Evolutionary conservation across 192 early-diverging fungal genomes (phyloP), one percentile per base, ranked within the genome.

Genomic region (Mortierella antarctica): DNA sequence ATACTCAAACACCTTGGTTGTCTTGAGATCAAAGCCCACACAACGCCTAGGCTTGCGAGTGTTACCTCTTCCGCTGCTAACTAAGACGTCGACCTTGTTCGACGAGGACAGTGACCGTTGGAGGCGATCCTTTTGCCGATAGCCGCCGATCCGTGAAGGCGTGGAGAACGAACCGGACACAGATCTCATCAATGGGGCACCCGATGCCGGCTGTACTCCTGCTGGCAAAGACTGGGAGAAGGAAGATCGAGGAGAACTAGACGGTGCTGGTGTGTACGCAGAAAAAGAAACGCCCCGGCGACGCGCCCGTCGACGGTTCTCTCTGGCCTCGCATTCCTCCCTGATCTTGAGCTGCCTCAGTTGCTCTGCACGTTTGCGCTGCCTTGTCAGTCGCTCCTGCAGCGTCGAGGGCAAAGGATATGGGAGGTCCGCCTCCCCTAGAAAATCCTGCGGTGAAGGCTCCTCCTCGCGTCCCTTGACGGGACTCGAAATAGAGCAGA

Each of bases 301-400:
- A 5, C 76, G 63, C 5, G 54, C 23, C 52, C 47, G 12, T 14
- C 67, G 31, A 13, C 75, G 40, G n/a, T 62, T 71, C 47, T 80
- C 69, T 15, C 65, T 41, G 11, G 76, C 76, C 40, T 80, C 76
- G 9, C 76, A 45, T 47, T 80, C 76, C 54, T 80, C 76, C 18
- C 70, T 50, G 52, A 72, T 49, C 54, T 80, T 66, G 23, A 80
- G 59, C 54, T 72, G 76, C 46, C 69, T 18, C 41, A 80, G 55
- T 54, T 80, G 76, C 48, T 80, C 76, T 2, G 76, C 70, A 17
- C 76, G 21, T 23, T 80, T 80, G 44, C 76, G 69, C 48, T 80
- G 76, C 17, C 76, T 54, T 0, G 70, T 62, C 54, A 71, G 76
- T 7, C 70, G 49, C 45, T 80, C 76, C 41, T 80, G 76, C 7